A percentile compares a stretch with the other conserved stretches of the same genome.
phyloP scores from a whole-genome alignment of 352 stramenopile species.

The Phytopythium boreale region DNA sequence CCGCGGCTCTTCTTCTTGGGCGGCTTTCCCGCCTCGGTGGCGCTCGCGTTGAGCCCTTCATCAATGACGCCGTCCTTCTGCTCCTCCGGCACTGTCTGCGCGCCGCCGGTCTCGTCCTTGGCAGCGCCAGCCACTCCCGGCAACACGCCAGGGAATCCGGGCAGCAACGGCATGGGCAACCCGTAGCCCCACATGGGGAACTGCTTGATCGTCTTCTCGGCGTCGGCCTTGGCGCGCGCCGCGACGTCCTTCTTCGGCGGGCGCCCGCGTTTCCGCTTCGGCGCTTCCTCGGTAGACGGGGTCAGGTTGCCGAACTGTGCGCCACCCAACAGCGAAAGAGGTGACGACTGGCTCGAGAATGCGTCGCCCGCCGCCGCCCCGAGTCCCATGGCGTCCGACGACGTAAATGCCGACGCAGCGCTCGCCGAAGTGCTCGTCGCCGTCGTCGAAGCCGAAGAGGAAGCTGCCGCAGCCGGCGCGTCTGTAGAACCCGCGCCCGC shows the following conservation, averaged over 20 bases:
- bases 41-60: constrained; percentile 13
- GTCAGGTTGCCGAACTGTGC: constrained; percentile 18
- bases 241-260: constrained; percentile 67
- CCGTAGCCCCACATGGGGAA: constrained; percentile 63
- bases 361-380: constrained; percentile 9
- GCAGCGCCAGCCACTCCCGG: constrained; percentile 24
- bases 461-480: not conserved
- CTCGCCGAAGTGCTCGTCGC: not conserved
- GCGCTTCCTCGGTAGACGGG: constrained; percentile 43
- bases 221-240: constrained; percentile 39
- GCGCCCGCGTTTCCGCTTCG: constrained; percentile 66
- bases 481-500: not conserved
- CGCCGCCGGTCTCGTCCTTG: constrained; percentile 23
- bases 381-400: constrained; percentile 7
- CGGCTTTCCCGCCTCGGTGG: constrained; percentile 26
- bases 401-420: not conserved
- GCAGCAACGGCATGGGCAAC: constrained; percentile 48
- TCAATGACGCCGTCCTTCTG: constrained; percentile 15
- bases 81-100: constrained; percentile 22
- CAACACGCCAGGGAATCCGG: constrained; percentile 39
- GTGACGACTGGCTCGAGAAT: constrained; percentile 17
- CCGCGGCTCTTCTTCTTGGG: constrained; percentile 77
- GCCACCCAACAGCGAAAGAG: constrained; percentile 29
- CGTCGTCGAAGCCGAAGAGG: not conserved
- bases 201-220: constrained; percentile 60